Evolutionary conservation across 2,329 filamentous ascomycete species (phyloP).

Genomic region (Penicillium olsonii): DNA sequence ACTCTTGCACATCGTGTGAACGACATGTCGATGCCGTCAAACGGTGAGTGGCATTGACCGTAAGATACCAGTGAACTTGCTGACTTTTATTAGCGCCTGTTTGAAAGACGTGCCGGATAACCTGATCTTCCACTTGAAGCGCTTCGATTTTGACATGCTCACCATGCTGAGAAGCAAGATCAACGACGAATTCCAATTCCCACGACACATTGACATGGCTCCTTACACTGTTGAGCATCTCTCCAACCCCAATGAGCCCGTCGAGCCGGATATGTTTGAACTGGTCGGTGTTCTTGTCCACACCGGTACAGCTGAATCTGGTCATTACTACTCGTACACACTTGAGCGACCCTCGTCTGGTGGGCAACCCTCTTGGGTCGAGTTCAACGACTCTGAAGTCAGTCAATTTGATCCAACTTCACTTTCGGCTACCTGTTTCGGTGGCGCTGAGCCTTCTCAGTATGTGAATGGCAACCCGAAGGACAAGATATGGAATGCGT

Average conservation of each 20-base stretch:
- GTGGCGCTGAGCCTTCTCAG: constrained; percentile 62
- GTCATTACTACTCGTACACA: constrained; percentile 96
- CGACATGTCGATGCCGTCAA: constrained; percentile 91
- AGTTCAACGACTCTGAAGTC: constrained; percentile 92
- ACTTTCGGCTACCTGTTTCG: constrained; percentile 77
- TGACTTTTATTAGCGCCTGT: constrained; percentile 63
- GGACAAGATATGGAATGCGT: constrained; percentile 79
- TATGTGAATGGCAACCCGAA: constrained; percentile 50
- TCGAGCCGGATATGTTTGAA: constrained; percentile 77
- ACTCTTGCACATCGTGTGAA: constrained; percentile 90
- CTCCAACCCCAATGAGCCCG: constrained; percentile 59
- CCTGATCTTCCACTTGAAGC: constrained; percentile 86
- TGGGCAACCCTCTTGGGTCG: constrained; percentile 67
- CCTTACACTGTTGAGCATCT: constrained; percentile 88
- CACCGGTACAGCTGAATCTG: constrained; percentile 86
- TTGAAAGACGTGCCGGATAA: constrained; percentile 91
- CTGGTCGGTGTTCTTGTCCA: constrained; percentile 95
- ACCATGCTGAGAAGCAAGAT: constrained; percentile 85
- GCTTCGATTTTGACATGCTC: constrained; percentile 55
- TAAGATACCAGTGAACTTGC: neutral
- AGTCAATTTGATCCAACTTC: constrained; percentile 70
- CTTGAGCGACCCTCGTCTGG: constrained; percentile 68
- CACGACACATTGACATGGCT: constrained; percentile 77
- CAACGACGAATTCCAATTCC: constrained; percentile 92
- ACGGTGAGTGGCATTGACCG: constrained; percentile 51